Percentiles rank a stretch among this genome's conserved stretches.
Conservation (phyloP, 1,139 yeast species). For the Arxiozyma slooffiae region DNA sequence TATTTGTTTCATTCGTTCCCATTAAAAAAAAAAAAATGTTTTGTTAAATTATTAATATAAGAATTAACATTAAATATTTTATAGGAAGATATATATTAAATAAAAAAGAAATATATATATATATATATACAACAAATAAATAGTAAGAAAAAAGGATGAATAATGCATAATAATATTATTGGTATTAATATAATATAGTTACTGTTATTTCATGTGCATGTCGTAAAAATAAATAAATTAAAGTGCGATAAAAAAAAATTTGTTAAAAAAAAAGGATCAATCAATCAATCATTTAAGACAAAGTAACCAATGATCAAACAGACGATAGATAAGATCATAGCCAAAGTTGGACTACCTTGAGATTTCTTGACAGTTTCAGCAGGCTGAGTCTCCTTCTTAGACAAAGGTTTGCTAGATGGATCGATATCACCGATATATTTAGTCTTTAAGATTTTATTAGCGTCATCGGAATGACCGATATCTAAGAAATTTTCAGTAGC, state of each 20-base stretch:
- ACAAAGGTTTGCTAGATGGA: slow-evolving; percentile 30
- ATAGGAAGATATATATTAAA: too few relatives aligned
- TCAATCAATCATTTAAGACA: slow-evolving; percentile 30
- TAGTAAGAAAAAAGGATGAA: too few relatives aligned
- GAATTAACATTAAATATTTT: too few relatives aligned
- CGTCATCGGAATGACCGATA: slow-evolving; percentile 96
- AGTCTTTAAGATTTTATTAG: slow-evolving; percentile 62
- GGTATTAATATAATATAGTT: too few relatives aligned
- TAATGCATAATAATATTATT: not conserved
- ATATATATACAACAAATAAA: too few relatives aligned
- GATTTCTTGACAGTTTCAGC: slow-evolving; percentile 4
- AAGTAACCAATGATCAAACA: slow-evolving; percentile 51
- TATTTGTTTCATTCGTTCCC: too few relatives aligned
- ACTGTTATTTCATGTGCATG: too few relatives aligned
- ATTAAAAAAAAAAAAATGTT: too few relatives aligned
- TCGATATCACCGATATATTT: slow-evolving; percentile 64
- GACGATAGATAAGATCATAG: slow-evolving; percentile 42
- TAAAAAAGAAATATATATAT: too few relatives aligned
- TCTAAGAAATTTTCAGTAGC: slow-evolving; percentile 67
- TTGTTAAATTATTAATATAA: too few relatives aligned
- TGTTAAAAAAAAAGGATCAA: too few relatives aligned
- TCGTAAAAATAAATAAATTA: not conserved
- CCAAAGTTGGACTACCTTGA: slow-evolving; percentile 33
- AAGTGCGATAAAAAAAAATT: too few relatives aligned
- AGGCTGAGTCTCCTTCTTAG: not conserved